phyloP scores from a whole-genome alignment of 345 rosid genomes.

The Nephelium lappaceum region DNA sequence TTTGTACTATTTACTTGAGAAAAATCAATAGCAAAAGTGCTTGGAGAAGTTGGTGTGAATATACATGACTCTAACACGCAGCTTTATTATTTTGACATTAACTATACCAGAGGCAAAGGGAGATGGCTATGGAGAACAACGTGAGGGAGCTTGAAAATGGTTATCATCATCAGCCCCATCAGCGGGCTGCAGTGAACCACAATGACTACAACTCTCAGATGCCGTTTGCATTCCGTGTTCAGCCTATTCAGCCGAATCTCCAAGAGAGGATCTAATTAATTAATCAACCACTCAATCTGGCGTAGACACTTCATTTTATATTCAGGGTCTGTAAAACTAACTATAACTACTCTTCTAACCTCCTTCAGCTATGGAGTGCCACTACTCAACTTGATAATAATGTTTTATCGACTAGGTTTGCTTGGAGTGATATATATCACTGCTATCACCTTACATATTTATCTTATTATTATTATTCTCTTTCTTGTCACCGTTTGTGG shows the following conservation, averaged over 20 bases:
- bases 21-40: conserved; percentile 1
- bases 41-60: neutral
- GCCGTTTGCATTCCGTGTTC: conserved; percentile 54
- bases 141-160: conserved; percentile 44
- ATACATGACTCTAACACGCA: neutral
- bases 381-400: too few relatives aligned
- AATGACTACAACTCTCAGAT: conserved; percentile 40
- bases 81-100: neutral
- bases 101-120: conserved; percentile 48
- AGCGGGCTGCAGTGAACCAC: neutral
- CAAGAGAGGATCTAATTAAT: conserved; percentile 50
- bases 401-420: too few relatives aligned
- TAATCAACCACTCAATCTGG: too few relatives aligned
- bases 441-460: too few relatives aligned
- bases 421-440: too few relatives aligned
- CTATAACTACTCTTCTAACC: too few relatives aligned
- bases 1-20: neutral
- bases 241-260: conserved; percentile 62
- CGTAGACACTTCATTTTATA: too few relatives aligned
- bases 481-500: too few relatives aligned
- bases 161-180: conserved; percentile 19
- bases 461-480: too few relatives aligned
- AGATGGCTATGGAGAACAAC: conserved; percentile 50
- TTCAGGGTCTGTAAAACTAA: too few relatives aligned
- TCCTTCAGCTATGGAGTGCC: too few relatives aligned